Evolutionary conservation across 805 yeast genomes (phyloP).

Genomic region (Candida tammaniensis): DNA sequence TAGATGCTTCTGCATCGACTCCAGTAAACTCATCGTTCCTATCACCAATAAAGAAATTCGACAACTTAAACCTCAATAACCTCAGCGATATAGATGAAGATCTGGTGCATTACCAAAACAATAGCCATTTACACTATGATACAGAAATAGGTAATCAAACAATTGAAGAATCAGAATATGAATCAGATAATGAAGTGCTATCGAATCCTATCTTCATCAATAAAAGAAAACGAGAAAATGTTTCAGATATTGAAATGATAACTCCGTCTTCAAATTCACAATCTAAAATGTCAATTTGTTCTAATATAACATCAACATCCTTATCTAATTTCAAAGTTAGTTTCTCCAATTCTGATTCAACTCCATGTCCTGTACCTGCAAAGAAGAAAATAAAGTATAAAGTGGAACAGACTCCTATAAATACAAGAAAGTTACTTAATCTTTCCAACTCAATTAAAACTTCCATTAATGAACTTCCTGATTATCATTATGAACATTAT

Average conservation of each 20-base stretch:
- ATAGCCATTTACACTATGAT: constrained; percentile 14
- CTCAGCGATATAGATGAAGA: constrained; percentile 15
- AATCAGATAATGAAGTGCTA: constrained; percentile 8
- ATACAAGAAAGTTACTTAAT: constrained; percentile 25
- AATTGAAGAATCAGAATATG: constrained; percentile 21
- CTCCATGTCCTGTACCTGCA: constrained; percentile 44
- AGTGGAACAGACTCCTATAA: constrained; percentile 13
- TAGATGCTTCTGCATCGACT: constrained; percentile 12
- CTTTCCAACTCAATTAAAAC: constrained; percentile 30
- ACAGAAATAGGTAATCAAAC: constrained; percentile 26
- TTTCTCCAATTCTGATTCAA: constrained; percentile 28
- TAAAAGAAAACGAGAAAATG: constrained; percentile 23
- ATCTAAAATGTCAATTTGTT: constrained; percentile 13
- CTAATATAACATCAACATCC: constrained; percentile 7
- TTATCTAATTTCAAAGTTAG: constrained; percentile 12
- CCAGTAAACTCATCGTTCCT: constrained; percentile 19
- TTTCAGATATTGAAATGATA: constrained; percentile 15
- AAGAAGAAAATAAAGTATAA: constrained; percentile 30
- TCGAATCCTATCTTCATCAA: constrained; percentile 20
- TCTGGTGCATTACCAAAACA: too few relatives aligned
- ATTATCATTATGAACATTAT: constrained; percentile 9
- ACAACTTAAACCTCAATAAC: constrained; percentile 29
- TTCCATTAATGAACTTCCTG: constrained; percentile 15
- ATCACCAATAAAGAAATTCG: constrained; percentile 36
- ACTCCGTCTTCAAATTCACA: constrained; percentile 12